Evolutionary conservation across 164 flowering plant genomes (phyloP), one percentile per base, ranked within the genome.

Genomic region (Dillenia turbinata): DNA sequence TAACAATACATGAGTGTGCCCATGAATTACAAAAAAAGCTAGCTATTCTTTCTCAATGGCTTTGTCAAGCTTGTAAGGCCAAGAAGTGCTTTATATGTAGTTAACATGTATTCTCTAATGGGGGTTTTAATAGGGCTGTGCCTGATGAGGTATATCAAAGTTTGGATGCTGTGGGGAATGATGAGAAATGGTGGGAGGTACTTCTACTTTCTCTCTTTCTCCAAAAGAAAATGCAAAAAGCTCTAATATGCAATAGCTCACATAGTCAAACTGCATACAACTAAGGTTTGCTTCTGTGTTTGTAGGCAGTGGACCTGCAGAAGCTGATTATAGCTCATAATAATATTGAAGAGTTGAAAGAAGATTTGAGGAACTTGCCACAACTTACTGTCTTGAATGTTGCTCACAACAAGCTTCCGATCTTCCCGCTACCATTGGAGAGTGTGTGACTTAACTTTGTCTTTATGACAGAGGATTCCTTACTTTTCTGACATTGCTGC

Each of bases 121-220:
- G 40, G 7, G 40, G 40, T 33, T 33, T 33, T 33, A 33, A 33
- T 75, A 94, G 97, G 71, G 94, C 88, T 40, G 90, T 94, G 46
- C 99, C 99, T 0, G 64, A 69, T 67, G 93, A 91, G 81, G 86
- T 94, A 3, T 94, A 94, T 64, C 70, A 64, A 75, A 81, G 71
- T 65, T 59, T 86, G 82, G 94, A 89, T 50, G 74, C 84, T 13
- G 77, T 78, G 13, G 85, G 83, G 26, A 90, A 77, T 44, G 97
- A 85, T 56, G 99, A 86, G 59, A 91, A 89, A 45, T 94, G 99
- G 99, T 94, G 99, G 99, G 99, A 94, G 97, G 98, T 90, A 81
- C 9, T 49, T 13, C 50, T 57, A 61, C n/a, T 61, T 22, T 54
- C 47, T 49, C 15, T 19, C 44, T 62, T 24, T 33, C 9, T 44